A percentile compares a stretch with the other conserved stretches of the same genome.
These are phyloP conservation scores for Amauroascus verrucosus DNA, from an alignment of 2,329 filamentous ascomycete genomes.

Conservation along the genomic window DNA sequence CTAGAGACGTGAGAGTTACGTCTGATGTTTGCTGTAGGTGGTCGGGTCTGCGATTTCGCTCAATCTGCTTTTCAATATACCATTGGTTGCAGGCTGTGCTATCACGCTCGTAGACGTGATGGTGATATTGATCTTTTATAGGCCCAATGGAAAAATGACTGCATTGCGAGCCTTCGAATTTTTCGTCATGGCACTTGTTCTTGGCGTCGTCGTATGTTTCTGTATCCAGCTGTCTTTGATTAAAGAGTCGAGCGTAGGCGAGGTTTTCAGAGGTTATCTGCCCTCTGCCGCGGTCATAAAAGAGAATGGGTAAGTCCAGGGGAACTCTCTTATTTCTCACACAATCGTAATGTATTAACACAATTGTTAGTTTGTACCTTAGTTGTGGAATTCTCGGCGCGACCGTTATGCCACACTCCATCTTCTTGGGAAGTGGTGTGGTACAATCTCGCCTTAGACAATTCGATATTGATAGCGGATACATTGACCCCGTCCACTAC, in stretches of 20 bases:
- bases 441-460: conserved; percentile 45
- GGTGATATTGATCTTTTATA: conserved; percentile 47
- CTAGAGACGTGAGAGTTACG: not conserved
- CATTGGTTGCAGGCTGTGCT: conserved; percentile 47
- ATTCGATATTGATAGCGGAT: conserved; percentile 36
- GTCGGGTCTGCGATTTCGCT: conserved; percentile 49
- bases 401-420: conserved; percentile 51
- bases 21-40: conserved; percentile 30
- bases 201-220: conserved; percentile 49
- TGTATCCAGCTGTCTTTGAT: conserved; percentile 48
- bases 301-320: conserved; percentile 39
- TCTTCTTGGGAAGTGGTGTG: conserved; percentile 48
- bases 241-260: conserved; percentile 39
- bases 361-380: conserved; percentile 39
- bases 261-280: conserved; percentile 47
- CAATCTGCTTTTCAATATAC: conserved; percentile 45
- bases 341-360: conserved; percentile 8
- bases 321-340: not conserved
- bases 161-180: conserved; percentile 45
- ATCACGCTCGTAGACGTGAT: conserved; percentile 48
- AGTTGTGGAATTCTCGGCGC: conserved; percentile 45
- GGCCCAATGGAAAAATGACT: conserved; percentile 43
- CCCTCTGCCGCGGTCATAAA: conserved; percentile 44
- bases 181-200: conserved; percentile 45
- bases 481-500: conserved; percentile 18